phyloP scores from a whole-genome alignment of 805 yeast genomes.

The Yarrowia sp. region DNA sequence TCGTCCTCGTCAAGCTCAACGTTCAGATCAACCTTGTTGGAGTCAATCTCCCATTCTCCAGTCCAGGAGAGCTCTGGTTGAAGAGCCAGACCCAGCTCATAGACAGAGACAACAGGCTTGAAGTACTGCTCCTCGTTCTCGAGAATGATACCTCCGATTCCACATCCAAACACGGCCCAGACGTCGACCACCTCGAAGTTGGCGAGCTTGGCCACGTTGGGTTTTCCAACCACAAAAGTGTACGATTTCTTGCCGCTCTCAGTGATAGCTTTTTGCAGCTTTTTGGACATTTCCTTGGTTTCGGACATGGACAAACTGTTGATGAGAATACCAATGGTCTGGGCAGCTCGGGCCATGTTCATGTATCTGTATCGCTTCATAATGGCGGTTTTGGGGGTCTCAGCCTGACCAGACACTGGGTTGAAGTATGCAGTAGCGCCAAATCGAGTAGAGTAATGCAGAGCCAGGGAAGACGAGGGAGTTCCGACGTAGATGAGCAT shows the following conservation, averaged over 20 bases:
- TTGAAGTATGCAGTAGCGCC: conserved; percentile 51
- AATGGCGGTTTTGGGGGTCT: conserved; percentile 63
- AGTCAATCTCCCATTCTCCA: conserved; percentile 88
- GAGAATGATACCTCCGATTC: conserved; percentile 84
- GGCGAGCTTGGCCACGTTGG: conserved; percentile 94
- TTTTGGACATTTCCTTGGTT: conserved; percentile 63
- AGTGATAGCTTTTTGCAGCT: conserved; percentile 57
- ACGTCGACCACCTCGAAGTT: conserved; percentile 91
- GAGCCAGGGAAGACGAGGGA: conserved; percentile 76
- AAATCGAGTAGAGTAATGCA: conserved; percentile 73
- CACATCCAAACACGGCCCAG: conserved; percentile 95
- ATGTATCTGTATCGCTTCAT: conserved; percentile 81
- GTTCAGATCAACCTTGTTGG: conserved; percentile 46
- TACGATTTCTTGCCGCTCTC: conserved; percentile 87
- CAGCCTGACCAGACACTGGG: conserved; percentile 36
- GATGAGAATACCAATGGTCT: conserved; percentile 85
- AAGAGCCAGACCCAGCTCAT: conserved; percentile 79
- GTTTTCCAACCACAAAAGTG: conserved; percentile 94
- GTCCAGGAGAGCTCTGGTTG: conserved; percentile 79
- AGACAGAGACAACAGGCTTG: conserved; percentile 91
- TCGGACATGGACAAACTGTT: conserved; percentile 82
- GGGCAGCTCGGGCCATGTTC: conserved; percentile 86
- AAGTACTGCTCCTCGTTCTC: conserved; percentile 68
- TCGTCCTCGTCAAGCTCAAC: conserved; percentile 38
- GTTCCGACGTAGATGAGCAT: conserved; percentile 11